Evolutionary conservation across 768 basidiomycete genomes (phyloP).

Genomic region (Dacryopinax primogenitus): DNA sequence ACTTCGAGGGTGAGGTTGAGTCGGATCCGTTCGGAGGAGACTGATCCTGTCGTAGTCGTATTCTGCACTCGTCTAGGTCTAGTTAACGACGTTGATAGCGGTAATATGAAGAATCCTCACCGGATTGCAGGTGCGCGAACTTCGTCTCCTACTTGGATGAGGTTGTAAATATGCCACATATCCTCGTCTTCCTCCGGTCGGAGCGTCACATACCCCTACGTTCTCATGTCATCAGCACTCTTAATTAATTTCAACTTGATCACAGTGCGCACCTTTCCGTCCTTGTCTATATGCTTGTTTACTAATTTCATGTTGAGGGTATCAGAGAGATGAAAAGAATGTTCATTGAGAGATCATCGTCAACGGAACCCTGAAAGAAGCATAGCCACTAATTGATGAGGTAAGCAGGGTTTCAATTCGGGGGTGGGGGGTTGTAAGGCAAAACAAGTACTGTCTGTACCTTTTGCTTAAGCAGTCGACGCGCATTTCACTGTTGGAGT

Average conservation of each 20-base stretch:
- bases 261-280: slow-evolving; percentile 50
- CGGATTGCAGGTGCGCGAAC: slow-evolving; percentile 79
- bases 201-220: slow-evolving; percentile 81
- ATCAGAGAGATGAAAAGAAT: background rate
- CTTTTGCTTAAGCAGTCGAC: background rate
- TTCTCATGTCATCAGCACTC: slow-evolving; percentile 16
- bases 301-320: slow-evolving; percentile 62
- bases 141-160: slow-evolving; percentile 78
- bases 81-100: background rate
- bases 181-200: slow-evolving; percentile 97
- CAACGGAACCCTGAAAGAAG: background rate
- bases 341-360: background rate
- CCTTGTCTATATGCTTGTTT: slow-evolving; percentile 71
- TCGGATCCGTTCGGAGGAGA: slow-evolving; percentile 78
- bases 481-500: background rate
- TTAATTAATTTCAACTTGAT: slow-evolving; percentile 17
- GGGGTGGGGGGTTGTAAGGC: too few species aligned
- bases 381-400: background rate
- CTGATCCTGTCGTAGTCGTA: slow-evolving; percentile 83
- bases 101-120: slow-evolving; percentile 28
- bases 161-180: slow-evolving; percentile 99
- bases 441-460: too few species aligned
- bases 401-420: too few species aligned
- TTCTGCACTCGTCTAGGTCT: slow-evolving; percentile 64
- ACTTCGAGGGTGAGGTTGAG: slow-evolving; percentile 76